Percentiles rank a stretch among this genome's conserved stretches.
These are phyloP conservation scores for Lactarius pseudohatsudake DNA, from an alignment of 768 basidiomycete genomes.

Conservation along the genomic window DNA sequence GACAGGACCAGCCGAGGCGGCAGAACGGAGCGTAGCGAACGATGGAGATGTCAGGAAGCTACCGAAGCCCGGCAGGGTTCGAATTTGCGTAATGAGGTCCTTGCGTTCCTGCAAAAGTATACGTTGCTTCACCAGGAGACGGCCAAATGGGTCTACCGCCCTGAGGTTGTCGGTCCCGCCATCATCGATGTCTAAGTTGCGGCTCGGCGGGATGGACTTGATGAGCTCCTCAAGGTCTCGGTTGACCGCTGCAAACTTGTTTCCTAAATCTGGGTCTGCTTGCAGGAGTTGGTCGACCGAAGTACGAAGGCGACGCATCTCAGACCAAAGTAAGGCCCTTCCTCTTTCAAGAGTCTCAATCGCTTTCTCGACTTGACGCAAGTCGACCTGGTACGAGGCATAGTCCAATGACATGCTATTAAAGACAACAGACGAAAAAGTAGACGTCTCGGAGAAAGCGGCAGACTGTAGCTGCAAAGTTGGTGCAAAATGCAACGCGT, in stretches of 20 bases:
- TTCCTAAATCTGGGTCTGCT: background rate
- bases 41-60: background rate
- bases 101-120: background rate
- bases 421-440: no score
- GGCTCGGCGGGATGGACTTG: background rate
- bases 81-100: background rate
- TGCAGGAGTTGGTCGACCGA: background rate
- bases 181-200: background rate
- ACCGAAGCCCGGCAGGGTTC: background rate
- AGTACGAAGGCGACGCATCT: conserved; percentile 20
- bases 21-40: background rate
- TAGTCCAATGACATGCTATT: no score
- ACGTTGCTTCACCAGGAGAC: background rate
- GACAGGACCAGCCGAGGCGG: conserved; percentile 7
- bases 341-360: conserved; percentile 20
- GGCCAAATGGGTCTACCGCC: background rate
- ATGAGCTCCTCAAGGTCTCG: conserved; percentile 1
- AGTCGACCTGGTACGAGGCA: conserved; percentile 2
- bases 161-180: no score
- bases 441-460: no score
- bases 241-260: background rate
- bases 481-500: no score
- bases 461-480: no score
- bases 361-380: background rate
- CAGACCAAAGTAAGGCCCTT: conserved; percentile 18